These are phyloP conservation scores for Bremia lactucae DNA, from an alignment of 352 stramenopile species.

Conservation along the genomic window DNA sequence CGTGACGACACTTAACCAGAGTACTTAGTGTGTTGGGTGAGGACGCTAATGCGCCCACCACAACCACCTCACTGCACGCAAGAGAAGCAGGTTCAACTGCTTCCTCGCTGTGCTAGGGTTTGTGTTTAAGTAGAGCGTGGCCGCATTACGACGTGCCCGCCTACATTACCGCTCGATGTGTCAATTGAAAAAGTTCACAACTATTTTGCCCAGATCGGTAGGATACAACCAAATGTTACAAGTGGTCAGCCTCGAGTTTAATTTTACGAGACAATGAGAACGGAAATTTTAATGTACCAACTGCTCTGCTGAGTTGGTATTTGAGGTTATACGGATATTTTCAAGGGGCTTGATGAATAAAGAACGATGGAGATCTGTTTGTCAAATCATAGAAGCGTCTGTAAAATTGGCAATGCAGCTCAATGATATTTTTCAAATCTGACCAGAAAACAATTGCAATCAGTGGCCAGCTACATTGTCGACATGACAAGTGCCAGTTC, in stretches of 20 bases:
- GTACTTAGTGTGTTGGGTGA: too few species aligned
- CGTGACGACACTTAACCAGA: too few species aligned
- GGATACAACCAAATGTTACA: slow-evolving; percentile 90
- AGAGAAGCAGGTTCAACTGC: too few species aligned
- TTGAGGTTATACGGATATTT: too few species aligned
- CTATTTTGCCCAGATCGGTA: slow-evolving; percentile 90
- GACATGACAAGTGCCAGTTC: too few species aligned
- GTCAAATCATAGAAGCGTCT: slow-evolving; percentile 92
- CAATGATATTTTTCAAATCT: slow-evolving; percentile 83
- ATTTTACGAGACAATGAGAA: slow-evolving; percentile 87
- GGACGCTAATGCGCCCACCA: too few species aligned
- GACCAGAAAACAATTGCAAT: slow-evolving; percentile 48
- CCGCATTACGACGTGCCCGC: too few species aligned
- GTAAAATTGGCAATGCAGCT: slow-evolving; percentile 92
- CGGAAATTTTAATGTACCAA: slow-evolving; percentile 79
- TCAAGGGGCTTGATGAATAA: not conserved
- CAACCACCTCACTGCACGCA: too few species aligned
- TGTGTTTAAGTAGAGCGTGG: too few species aligned
- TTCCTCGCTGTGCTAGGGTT: too few species aligned
- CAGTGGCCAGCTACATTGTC: too few species aligned
- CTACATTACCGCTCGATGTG: slow-evolving; percentile 87
- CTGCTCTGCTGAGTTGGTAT: too few species aligned
- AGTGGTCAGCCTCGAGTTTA: slow-evolving; percentile 92
- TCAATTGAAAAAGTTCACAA: slow-evolving; percentile 87
- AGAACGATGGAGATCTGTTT: slow-evolving; percentile 92